phyloP scores from a whole-genome alignment of 2,329 filamentous ascomycete genomes.

The Fulvia fulva region DNA sequence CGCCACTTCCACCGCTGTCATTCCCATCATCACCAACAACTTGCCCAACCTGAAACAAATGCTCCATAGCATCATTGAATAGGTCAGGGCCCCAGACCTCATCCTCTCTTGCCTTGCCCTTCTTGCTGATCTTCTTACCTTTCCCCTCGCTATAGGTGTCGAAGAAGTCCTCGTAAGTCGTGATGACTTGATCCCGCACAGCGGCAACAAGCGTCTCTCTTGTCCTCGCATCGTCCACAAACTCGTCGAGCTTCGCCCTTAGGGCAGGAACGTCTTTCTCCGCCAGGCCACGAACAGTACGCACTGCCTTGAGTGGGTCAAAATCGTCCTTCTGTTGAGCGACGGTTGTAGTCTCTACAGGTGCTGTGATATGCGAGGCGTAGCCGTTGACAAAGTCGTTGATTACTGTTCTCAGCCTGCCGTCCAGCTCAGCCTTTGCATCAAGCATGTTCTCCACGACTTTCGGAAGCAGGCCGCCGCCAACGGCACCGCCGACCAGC shows the following conservation, averaged over 20 bases:
- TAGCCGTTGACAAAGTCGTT: constrained; percentile 62
- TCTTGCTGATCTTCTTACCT: constrained; percentile 39
- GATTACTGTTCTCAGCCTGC: constrained; percentile 58
- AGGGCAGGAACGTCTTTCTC: constrained; percentile 57
- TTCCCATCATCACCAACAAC: constrained; percentile 33
- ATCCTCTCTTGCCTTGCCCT: constrained; percentile 59
- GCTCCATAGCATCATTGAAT: constrained; percentile 60
- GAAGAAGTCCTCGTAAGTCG: constrained; percentile 62
- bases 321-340: constrained; percentile 21
- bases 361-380: constrained; percentile 53
- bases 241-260: constrained; percentile 56
- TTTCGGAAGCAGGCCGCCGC: constrained; percentile 54
- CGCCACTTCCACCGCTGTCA: constrained; percentile 24
- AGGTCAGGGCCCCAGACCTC: constrained; percentile 63
- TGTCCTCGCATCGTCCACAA: constrained; percentile 61
- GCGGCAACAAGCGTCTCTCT: constrained; percentile 63
- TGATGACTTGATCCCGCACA: constrained; percentile 60
- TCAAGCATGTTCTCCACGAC: constrained; percentile 70
- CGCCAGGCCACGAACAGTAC: constrained; percentile 50
- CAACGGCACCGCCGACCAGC: constrained; percentile 46
- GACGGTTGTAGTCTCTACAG: constrained; percentile 32
- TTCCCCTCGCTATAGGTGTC: constrained; percentile 47
- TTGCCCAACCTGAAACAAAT: constrained; percentile 55
- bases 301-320: constrained; percentile 32
- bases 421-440: constrained; percentile 65